Evolutionary conservation across 371 early-diverging fungal species (phyloP), one percentile per base, ranked within the genome.

Genomic region (Furculomyces boomerangus): DNA sequence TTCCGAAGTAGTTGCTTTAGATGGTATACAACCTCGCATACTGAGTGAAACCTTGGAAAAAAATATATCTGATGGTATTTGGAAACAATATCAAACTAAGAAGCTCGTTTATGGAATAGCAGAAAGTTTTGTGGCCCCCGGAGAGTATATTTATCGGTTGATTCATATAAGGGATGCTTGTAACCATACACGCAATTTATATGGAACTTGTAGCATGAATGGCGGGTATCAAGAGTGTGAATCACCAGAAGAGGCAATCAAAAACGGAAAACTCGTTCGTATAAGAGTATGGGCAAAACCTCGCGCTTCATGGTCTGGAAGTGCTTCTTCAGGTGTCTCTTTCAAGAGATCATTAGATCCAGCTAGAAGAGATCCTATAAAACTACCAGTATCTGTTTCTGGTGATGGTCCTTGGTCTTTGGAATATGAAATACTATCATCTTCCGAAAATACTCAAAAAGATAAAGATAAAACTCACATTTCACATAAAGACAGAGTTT

Each of bases 141-240:
- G 68, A 29, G 63, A 68, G 55, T 68, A 68, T 8, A 61, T 62
- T 37, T 68, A 68, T 58, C 53, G 61, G 58, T 58, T 68, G 2
- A 64, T 64, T 35, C 50, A 60, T 47, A 55, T 68, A 3, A 55
- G 68, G 24, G 68, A 68, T 30, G 64, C 68, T 2, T 63, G 63
- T 50, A 68, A 68, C 55, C 68, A 68, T 45, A 59, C 68, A 5
- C 59, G 56, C 3, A 25, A 32, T 13, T 47, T 63, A 54, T 41
- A 51, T 58, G 32, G 58, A 53, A 5, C 18, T 20, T 32, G 30
- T 35, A 55, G 52, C 20, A 41, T 29, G 44, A 40, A 37, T 13
- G 26, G 28, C 35, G 56, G 56, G 1, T 39, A 56, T 7, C 48
- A 54, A 32, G 46, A 58, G 24, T 35, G 59, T 30, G 53, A 55